Percentiles rank a stretch among this genome's conserved stretches.
Evolutionary conservation across 2,329 filamentous ascomycete species (phyloP).

Genomic region (Periconia sp.): DNA sequence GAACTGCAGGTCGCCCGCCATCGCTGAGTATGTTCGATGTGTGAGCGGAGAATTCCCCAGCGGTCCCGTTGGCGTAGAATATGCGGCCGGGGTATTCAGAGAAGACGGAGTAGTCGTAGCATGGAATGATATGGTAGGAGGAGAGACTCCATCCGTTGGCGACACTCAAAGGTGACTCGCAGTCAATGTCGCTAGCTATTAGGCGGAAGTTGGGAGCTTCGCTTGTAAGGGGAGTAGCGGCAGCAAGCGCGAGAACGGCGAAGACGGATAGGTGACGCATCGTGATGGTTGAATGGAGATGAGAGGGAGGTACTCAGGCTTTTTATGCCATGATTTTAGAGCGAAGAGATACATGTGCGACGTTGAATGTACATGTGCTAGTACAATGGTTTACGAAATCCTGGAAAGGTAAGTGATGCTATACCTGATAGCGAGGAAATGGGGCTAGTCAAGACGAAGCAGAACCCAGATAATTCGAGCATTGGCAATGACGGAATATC

Average conservation of each 20-base stretch:
- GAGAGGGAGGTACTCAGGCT: not conserved
- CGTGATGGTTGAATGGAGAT: not conserved
- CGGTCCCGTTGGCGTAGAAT: slow-evolving; percentile 16
- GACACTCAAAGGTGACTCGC: slow-evolving; percentile 1
- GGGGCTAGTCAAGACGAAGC: no score
- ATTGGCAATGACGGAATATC: no score
- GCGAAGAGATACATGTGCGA: not conserved
- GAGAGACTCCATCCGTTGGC: slow-evolving; percentile 13
- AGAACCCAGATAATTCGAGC: no score
- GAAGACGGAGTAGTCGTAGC: slow-evolving; percentile 14
- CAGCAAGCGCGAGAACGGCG: not conserved
- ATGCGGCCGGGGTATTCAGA: slow-evolving; percentile 4
- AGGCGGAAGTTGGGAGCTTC: slow-evolving; percentile 13
- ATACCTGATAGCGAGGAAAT: no score
- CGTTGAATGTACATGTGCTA: not conserved
- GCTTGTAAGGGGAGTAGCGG: not conserved
- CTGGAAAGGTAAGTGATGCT: no score
- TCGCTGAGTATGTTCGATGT: slow-evolving; percentile 9
- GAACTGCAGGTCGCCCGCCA: slow-evolving; percentile 12
- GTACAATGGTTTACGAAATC: not conserved
- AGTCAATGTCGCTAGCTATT: slow-evolving; percentile 2
- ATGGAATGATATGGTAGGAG: slow-evolving; percentile 11
- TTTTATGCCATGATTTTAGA: not conserved
- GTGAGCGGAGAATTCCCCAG: slow-evolving; percentile 1
- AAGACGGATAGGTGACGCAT: not conserved